These are phyloP conservation scores for Aaosphaeria pasadenensis DNA, from an alignment of 2,329 filamentous ascomycete species.

Conservation along the genomic window DNA sequence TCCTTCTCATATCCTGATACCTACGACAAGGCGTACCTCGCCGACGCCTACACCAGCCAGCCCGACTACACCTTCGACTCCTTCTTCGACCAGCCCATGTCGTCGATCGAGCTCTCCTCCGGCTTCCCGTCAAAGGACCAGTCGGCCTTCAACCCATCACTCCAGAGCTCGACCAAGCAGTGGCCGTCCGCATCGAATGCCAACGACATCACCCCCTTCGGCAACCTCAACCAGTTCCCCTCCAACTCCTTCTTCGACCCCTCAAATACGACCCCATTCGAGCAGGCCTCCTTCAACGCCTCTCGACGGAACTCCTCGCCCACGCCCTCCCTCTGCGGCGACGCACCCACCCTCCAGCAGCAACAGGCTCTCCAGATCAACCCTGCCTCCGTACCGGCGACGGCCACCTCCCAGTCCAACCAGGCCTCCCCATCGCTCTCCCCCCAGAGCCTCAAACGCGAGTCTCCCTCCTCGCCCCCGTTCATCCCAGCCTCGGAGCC, in stretches of 20 bases:
- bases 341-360: slow-evolving; percentile 11
- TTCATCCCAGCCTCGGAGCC: slow-evolving; percentile 17
- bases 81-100: slow-evolving; percentile 27
- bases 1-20: slow-evolving; percentile 18
- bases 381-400: neutral
- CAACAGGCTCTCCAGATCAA: neutral
- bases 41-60: slow-evolving; percentile 17
- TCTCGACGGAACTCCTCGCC: slow-evolving; percentile 20
- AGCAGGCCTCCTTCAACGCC: slow-evolving; percentile 12
- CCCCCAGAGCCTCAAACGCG: slow-evolving; percentile 27
- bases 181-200: slow-evolving; percentile 7
- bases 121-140: slow-evolving; percentile 14
- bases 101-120: slow-evolving; percentile 17
- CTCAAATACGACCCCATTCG: neutral
- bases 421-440: slow-evolving; percentile 18
- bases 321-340: slow-evolving; percentile 33
- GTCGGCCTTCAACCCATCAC: slow-evolving; percentile 11
- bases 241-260: slow-evolving; percentile 18
- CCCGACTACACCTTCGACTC: slow-evolving; percentile 23
- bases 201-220: slow-evolving; percentile 19
- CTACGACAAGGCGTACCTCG: slow-evolving; percentile 22
- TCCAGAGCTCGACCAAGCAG: slow-evolving; percentile 9
- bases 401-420: neutral
- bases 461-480: slow-evolving; percentile 20
- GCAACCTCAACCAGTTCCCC: slow-evolving; percentile 9